Percentiles rank a stretch among this genome's conserved stretches.
These are phyloP conservation scores for Populus hybrid DNA, from an alignment of 441 rosid species.

Conservation along the genomic window DNA sequence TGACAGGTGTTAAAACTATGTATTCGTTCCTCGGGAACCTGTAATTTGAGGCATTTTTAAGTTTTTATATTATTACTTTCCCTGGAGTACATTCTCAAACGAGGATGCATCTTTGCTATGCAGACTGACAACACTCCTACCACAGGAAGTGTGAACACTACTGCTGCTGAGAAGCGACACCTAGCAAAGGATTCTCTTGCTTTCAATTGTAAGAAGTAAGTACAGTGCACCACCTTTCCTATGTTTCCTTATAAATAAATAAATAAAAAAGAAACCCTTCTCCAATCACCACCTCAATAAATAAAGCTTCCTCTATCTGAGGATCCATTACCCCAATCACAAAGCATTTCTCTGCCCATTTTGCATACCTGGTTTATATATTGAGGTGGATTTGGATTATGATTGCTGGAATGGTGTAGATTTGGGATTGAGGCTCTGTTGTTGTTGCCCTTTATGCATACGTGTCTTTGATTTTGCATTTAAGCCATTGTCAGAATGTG, in stretches of 20 bases:
- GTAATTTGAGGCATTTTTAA: neutral
- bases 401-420: no score
- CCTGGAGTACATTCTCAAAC: slow-evolving; percentile 1
- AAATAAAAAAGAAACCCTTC: no score
- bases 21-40: neutral
- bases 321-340: no score
- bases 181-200: slow-evolving; percentile 90
- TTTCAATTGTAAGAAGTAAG: slow-evolving; percentile 95
- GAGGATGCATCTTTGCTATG: slow-evolving; percentile 11
- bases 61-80: neutral
- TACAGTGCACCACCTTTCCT: neutral
- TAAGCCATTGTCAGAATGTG: no score
- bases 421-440: no score
- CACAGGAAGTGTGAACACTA: slow-evolving; percentile 88
- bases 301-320: no score
- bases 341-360: neutral
- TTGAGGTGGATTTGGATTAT: no score
- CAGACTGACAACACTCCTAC: slow-evolving; percentile 99
- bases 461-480: no score
- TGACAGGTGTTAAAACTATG: neutral
- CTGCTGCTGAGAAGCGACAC: slow-evolving; percentile 72
- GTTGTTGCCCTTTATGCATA: no score
- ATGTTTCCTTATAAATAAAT: no score
- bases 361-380: no score
- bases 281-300: no score